Evolutionary conservation across 805 yeast species (phyloP).

Genomic region (Starmerella cellae): DNA sequence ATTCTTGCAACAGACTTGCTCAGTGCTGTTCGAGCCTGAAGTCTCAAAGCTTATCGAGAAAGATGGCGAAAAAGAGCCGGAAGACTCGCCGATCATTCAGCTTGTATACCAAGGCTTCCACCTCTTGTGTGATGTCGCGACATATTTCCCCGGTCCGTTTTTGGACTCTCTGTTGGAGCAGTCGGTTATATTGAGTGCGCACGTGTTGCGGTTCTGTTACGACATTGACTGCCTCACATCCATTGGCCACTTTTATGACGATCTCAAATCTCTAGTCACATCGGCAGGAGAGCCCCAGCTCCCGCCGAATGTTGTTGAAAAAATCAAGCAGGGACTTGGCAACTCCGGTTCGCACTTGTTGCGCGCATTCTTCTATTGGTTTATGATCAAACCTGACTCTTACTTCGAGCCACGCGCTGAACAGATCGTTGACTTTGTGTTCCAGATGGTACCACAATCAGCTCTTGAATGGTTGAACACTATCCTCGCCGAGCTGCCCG

Average conservation of each 20-base stretch:
- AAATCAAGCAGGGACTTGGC: not conserved
- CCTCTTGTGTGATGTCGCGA: slow-evolving; percentile 16
- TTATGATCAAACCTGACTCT: slow-evolving; percentile 51
- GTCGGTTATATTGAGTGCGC: slow-evolving; percentile 32
- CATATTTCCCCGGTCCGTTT: slow-evolving; percentile 13
- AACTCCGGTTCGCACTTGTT: slow-evolving; percentile 46
- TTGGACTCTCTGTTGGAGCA: slow-evolving; percentile 9
- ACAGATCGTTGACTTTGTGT: slow-evolving; percentile 14
- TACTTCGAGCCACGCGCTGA: slow-evolving; percentile 16
- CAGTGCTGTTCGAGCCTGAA: slow-evolving; percentile 43
- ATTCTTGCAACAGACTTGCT: slow-evolving; percentile 67
- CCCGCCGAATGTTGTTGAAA: not conserved
- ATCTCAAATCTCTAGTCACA: slow-evolving; percentile 32
- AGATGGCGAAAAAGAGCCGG: slow-evolving; percentile 13
- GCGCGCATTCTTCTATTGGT: slow-evolving; percentile 50
- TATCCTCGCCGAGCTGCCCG: slow-evolving; percentile 46
- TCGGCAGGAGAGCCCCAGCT: not conserved
- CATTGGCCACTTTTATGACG: slow-evolving; percentile 65
- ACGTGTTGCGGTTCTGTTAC: slow-evolving; percentile 25
- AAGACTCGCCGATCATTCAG: slow-evolving; percentile 5
- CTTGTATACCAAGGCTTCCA: slow-evolving; percentile 17
- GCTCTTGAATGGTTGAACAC: slow-evolving; percentile 52
- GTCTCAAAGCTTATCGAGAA: slow-evolving; percentile 3
- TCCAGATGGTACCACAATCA: slow-evolving; percentile 27
- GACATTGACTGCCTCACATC: slow-evolving; percentile 61